A percentile compares a stretch with the other conserved stretches of the same genome.
phyloP scores from a whole-genome alignment of 1,139 yeast species.

The Magnusiomyces starmeri region DNA sequence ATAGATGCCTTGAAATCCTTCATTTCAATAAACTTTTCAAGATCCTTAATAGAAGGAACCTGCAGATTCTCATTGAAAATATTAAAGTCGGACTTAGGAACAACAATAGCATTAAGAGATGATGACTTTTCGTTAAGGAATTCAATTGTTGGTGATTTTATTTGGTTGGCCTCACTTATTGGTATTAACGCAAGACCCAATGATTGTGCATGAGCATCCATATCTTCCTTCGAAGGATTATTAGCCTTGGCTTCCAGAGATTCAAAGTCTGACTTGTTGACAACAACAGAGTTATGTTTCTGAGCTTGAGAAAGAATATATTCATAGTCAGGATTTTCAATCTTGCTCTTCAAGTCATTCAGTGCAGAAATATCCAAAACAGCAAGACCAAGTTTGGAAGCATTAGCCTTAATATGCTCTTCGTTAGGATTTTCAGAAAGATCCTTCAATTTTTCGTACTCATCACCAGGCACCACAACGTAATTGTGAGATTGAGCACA shows the following conservation, averaged over 20 bases:
- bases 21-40: conserved; percentile 20
- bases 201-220: conserved; percentile 20
- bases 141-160: conserved; percentile 7
- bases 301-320: conserved; percentile 29
- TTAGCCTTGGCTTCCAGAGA: conserved; percentile 5
- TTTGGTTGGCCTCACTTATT: conserved; percentile 3
- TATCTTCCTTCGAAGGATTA: conserved; percentile 19
- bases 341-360: conserved; percentile 35
- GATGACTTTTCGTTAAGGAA: conserved; percentile 8
- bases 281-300: conserved; percentile 28
- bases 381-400: conserved; percentile 26
- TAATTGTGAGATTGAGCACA: conserved; percentile 27
- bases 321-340: conserved; percentile 24
- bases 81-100: conserved; percentile 29
- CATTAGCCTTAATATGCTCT: conserved; percentile 24
- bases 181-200: conserved; percentile 23
- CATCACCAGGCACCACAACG: conserved; percentile 19
- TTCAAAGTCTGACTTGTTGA: conserved; percentile 24
- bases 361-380: conserved; percentile 26
- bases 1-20: conserved; percentile 26
- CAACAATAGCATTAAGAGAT: conserved; percentile 18
- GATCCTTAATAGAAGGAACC: conserved; percentile 12
- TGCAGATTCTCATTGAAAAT: conserved; percentile 17
- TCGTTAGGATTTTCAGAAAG: conserved; percentile 25
- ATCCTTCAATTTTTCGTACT: conserved; percentile 22